Evolutionary conservation across 164 flowering plant species (phyloP).

Genomic region (Vitis rupestris): DNA sequence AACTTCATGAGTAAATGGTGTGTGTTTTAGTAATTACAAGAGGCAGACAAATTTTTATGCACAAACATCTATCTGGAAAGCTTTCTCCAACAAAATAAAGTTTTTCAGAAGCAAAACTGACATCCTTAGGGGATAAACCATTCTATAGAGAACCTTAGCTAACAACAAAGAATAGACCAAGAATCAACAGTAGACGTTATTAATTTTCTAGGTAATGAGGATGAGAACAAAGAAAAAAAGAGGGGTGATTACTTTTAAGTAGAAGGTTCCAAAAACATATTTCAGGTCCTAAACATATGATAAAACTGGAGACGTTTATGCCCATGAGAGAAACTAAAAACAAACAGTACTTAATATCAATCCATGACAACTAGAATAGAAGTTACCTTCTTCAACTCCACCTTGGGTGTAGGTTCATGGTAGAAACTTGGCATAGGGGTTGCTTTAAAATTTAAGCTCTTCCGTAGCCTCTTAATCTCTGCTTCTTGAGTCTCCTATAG

Average conservation of each 20-base stretch:
- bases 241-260: too few relatives aligned
- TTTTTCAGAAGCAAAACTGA: not conserved
- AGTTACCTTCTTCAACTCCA: constrained; percentile 13
- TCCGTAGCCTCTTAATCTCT: constrained; percentile 14
- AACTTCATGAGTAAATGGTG: too few relatives aligned
- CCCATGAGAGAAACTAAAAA: not conserved
- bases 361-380: not conserved
- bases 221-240: too few relatives aligned
- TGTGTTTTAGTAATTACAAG: not conserved
- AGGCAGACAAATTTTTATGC: not conserved
- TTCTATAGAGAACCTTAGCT: not conserved
- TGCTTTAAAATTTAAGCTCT: constrained; percentile 15
- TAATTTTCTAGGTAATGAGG: too few relatives aligned
- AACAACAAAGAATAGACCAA: not conserved
- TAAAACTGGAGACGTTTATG: too few relatives aligned
- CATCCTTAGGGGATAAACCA: not conserved
- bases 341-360: not conserved
- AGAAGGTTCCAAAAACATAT: not conserved
- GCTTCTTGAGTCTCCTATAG: constrained; percentile 16
- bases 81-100: not conserved
- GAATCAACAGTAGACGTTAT: not conserved
- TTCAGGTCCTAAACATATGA: not conserved
- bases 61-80: not conserved
- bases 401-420: constrained; percentile 12
- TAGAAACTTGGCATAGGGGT: constrained; percentile 16